Base-by-base conservation (phyloP, 2,329 filamentous ascomycete genomes). In the Leptographium flavum region DNA sequence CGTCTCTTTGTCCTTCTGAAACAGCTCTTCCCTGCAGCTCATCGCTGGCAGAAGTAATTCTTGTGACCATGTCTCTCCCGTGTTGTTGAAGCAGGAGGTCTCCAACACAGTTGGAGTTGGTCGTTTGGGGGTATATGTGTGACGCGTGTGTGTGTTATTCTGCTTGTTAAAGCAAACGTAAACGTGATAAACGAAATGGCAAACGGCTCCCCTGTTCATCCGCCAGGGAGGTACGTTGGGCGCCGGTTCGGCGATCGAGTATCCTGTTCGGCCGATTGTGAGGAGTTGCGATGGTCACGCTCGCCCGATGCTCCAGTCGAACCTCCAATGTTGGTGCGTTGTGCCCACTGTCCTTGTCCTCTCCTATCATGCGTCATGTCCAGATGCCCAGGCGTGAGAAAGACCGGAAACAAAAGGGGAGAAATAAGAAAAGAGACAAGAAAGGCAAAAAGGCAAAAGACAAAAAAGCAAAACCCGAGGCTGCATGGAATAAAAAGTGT, bases 1-100 rank as follows among this genome's bases (percentile, higher is more conserved):
- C 32, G 7, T 15, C 7, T 14, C 21, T 13, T 23, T 6, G 13
- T 11, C 21, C 35, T 37, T 10, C 9, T 21, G 7, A 36, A 36
- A 36, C 8, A 37, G 19, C 17, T 4, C n/a, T 35, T 17, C 10
- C 21, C 19, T 42, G 38, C 21, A 35, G 31, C 4, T 39, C 37
- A n/a, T n/a, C n/a, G n/a, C n/a, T n/a, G n/a, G n/a, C 8, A 25
- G n/a, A 28, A 19, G 22, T n/a, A 17, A 13, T n/a, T n/a, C 8
- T 21, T 13, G 23, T 9, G 17, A 11, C n/a, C 21, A 11, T 15
- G 23, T 21, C 6, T 17, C 32, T 37, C 32, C 39, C 39, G 11
- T n/a, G 19, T 32, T 45, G 44, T 45, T 45, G 44, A 45, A 45
- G 33, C 19, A 39, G 43, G 19, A 36, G 33, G 22, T 28, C 13